Percentiles rank a stretch among this genome's conserved stretches.
Conservation (phyloP, 2,329 filamentous ascomycete genomes). For the Colletotrichum sojae region DNA sequence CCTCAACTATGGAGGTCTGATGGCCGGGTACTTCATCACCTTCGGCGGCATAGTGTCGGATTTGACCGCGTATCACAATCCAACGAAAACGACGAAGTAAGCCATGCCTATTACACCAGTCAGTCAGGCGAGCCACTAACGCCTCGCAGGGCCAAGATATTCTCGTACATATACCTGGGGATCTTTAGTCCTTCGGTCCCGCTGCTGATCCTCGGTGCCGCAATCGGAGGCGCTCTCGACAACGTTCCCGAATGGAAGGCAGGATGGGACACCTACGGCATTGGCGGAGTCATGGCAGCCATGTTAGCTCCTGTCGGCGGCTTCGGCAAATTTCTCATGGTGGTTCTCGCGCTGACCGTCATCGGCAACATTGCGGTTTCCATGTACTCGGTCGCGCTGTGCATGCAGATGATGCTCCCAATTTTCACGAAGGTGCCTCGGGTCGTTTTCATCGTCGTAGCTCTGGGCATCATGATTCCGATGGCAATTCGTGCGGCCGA, state of each 20-base stretch:
- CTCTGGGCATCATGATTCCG: constrained; percentile 57
- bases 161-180: constrained; percentile 66
- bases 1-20: constrained; percentile 61
- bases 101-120: constrained; percentile 30
- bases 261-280: constrained; percentile 49
- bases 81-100: constrained; percentile 56
- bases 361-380: constrained; percentile 55
- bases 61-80: constrained; percentile 69
- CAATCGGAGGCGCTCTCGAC: constrained; percentile 52
- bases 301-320: constrained; percentile 50
- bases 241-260: constrained; percentile 49
- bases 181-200: constrained; percentile 54
- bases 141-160: constrained; percentile 52
- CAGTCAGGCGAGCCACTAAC: constrained; percentile 4
- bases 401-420: constrained; percentile 56
- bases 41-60: constrained; percentile 71
- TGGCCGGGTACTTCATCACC: constrained; percentile 68
- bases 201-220: constrained; percentile 56
- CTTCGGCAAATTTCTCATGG: constrained; percentile 55
- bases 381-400: constrained; percentile 56
- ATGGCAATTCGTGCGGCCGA: constrained; percentile 56
- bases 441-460: constrained; percentile 56
- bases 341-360: constrained; percentile 54
- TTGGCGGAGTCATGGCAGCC: constrained; percentile 50
- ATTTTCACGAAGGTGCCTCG: constrained; percentile 56